phyloP scores from a whole-genome alignment of 345 rosid genomes.

The Populus alba region DNA sequence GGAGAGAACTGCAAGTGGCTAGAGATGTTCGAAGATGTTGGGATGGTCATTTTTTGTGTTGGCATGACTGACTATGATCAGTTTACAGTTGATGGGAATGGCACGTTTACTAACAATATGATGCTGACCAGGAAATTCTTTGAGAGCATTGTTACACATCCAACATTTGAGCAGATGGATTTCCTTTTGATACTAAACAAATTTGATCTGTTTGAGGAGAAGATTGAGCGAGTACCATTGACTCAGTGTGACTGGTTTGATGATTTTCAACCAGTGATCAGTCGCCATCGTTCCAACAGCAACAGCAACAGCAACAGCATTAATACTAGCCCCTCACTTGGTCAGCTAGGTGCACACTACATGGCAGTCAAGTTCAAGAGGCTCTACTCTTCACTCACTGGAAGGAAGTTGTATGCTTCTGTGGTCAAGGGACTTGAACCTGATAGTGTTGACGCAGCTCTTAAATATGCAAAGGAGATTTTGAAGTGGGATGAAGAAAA shows the following conservation, averaged over 20 bases:
- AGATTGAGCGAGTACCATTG: conserved; percentile 65
- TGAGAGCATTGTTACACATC: conserved; percentile 80
- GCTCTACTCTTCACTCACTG: conserved; percentile 65
- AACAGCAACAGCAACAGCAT: conserved; percentile 47
- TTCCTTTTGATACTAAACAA: conserved; percentile 86
- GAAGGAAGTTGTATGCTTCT: conserved; percentile 68
- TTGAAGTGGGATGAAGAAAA: conserved; percentile 91
- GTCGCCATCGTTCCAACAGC: conserved; percentile 45
- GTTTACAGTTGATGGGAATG: conserved; percentile 47
- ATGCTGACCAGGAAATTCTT: conserved; percentile 64
- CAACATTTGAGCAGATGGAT: conserved; percentile 82
- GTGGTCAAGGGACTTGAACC: conserved; percentile 68
- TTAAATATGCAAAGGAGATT: conserved; percentile 81
- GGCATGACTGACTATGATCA: conserved; percentile 82
- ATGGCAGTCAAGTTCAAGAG: conserved; percentile 85
- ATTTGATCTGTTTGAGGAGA: conserved; percentile 76
- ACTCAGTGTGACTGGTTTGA: conserved; percentile 81
- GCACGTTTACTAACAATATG: conserved; percentile 64
- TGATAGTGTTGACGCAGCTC: conserved; percentile 46
- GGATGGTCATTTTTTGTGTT: conserved; percentile 83
- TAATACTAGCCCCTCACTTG: conserved; percentile 61
- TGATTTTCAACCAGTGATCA: conserved; percentile 78
- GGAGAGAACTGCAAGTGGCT: conserved; percentile 97
- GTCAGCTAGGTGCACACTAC: conserved; percentile 80
- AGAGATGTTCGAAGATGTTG: conserved; percentile 97